Conservation (phyloP, 108 stramenopile genomes). For the Nitzschia inconspicua region DNA sequence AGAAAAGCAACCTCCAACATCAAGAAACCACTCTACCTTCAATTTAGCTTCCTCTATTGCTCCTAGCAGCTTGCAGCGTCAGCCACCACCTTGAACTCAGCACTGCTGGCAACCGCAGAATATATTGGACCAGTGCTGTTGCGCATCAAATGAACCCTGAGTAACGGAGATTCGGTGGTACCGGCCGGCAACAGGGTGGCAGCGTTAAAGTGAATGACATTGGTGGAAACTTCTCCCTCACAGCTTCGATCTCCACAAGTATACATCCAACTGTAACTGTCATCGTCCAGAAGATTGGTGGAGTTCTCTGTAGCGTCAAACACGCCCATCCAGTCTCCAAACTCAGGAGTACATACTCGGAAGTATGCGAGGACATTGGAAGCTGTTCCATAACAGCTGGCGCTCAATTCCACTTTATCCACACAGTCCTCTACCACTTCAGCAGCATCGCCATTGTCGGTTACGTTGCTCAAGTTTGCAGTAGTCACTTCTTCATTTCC, state of each 20-base stretch:
- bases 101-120: slow-evolving; percentile 1
- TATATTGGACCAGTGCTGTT: neutral
- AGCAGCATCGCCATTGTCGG: neutral
- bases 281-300: slow-evolving; percentile 2
- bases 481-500: neutral
- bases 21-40: too few species aligned
- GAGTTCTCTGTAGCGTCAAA: slow-evolving; percentile 13
- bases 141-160: slow-evolving; percentile 3
- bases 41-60: too few species aligned
- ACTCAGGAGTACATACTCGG: slow-evolving; percentile 13
- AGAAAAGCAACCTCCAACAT: too few species aligned
- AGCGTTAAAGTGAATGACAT: neutral
- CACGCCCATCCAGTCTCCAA: slow-evolving; percentile 31
- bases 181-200: neutral
- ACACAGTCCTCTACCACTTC: neutral
- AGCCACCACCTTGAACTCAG: neutral
- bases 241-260: slow-evolving; percentile 31
- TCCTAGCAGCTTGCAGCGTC: neutral
- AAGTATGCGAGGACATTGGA: slow-evolving; percentile 5
- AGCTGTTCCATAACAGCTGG: slow-evolving; percentile 3
- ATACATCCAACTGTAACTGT: slow-evolving; percentile 14
- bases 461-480: neutral
- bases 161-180: too few species aligned
- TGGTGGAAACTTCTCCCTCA: neutral
- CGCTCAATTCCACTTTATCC: neutral